Conservation (phyloP, 345 rosid species). For the Gossypium mustelinum region DNA sequence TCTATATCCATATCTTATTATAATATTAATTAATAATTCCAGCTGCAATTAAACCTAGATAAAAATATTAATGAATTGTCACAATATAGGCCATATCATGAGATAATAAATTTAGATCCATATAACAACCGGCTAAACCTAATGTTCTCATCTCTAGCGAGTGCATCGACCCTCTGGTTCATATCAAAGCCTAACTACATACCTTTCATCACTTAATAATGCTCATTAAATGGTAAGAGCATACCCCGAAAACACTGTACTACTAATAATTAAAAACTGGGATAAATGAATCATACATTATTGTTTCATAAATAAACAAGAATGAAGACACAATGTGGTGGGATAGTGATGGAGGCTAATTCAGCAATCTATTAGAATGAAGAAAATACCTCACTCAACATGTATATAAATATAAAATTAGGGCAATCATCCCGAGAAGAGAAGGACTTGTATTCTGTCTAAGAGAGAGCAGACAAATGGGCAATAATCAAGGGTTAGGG, state of each 20-base stretch:
- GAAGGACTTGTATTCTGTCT: conserved; percentile 6
- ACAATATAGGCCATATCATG: no score
- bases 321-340: background rate
- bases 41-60: no score
- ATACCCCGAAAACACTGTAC: background rate
- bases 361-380: no score
- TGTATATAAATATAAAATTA: background rate
- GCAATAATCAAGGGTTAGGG: conserved; percentile 30
- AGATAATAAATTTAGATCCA: no score
- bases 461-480: conserved; percentile 28
- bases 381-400: no score
- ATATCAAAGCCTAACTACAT: background rate
- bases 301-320: background rate
- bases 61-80: no score
- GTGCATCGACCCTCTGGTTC: background rate
- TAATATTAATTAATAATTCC: no score
- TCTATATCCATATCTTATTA: no score
- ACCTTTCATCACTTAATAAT: background rate
- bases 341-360: background rate
- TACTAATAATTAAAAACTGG: background rate
- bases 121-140: no score
- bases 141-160: no score
- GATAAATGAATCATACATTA: background rate
- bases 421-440: conserved; percentile 5
- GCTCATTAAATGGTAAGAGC: background rate